These are phyloP conservation scores for Globomyces sp. DNA, from an alignment of 371 early-diverging fungal genomes.

Conservation along the genomic window DNA sequence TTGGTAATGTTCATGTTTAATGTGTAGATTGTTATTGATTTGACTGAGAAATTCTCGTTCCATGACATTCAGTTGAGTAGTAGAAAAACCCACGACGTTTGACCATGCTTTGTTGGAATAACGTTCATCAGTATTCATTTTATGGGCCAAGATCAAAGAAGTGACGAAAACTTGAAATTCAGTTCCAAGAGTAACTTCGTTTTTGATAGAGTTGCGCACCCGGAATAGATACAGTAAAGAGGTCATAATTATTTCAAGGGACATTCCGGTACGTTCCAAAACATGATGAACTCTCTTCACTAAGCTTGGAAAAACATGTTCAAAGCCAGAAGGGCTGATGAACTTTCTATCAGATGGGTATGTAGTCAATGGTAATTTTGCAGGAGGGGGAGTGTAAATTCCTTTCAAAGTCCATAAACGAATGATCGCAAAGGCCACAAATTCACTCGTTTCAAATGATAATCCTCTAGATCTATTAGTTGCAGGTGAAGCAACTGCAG, in stretches of 20 bases:
- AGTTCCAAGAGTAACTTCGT: constrained; percentile 24
- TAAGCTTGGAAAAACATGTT: neutral
- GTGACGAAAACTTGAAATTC: constrained; percentile 45
- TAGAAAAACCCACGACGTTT: constrained; percentile 42
- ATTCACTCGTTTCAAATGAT: constrained; percentile 2
- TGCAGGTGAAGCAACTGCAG: too few species aligned
- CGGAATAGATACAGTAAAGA: constrained; percentile 42
- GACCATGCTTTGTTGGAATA: constrained; percentile 52
- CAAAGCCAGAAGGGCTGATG: neutral
- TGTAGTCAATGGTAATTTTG: neutral
- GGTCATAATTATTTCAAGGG: constrained; percentile 21
- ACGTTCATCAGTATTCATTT: constrained; percentile 50
- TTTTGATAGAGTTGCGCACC: constrained; percentile 29
- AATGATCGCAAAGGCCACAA: neutral
- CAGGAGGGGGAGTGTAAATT: neutral
- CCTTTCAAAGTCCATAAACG: constrained; percentile 1
- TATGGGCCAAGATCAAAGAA: constrained; percentile 48
- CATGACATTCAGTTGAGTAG: constrained; percentile 40
- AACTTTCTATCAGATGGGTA: neutral
- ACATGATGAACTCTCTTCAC: neutral
- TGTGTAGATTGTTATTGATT: constrained; percentile 42
- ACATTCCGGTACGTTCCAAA: neutral
- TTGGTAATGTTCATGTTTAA: constrained; percentile 40
- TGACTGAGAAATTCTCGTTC: constrained; percentile 39
- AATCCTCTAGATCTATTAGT: neutral